Evolutionary conservation across 2,329 filamentous ascomycete species (phyloP).

Genomic region (Apiospora marii): DNA sequence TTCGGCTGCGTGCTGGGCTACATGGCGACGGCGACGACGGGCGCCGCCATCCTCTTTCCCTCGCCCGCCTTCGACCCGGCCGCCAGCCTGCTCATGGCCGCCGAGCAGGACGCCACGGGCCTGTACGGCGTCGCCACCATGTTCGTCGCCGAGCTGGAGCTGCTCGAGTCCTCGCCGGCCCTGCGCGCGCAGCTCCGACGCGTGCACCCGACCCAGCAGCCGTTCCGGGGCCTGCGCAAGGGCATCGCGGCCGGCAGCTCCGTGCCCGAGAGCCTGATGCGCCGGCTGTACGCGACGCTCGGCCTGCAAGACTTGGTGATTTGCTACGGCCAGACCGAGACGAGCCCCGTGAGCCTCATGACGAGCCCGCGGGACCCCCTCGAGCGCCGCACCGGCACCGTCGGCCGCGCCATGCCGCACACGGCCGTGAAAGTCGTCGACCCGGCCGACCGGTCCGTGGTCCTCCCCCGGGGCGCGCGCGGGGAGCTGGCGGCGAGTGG

Average conservation of each 20-base stretch:
- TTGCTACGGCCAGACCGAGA: constrained; percentile 98
- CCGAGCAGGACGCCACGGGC: constrained; percentile 63
- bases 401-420: constrained; percentile 86
- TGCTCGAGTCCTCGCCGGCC: constrained; percentile 61
- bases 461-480: constrained; percentile 69
- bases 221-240: constrained; percentile 67
- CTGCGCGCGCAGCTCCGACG: constrained; percentile 38
- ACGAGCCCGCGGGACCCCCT: constrained; percentile 80
- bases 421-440: constrained; percentile 80
- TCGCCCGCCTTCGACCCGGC: constrained; percentile 85
- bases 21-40: constrained; percentile 88
- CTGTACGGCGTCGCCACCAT: constrained; percentile 94
- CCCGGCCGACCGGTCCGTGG: constrained; percentile 62
- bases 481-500: constrained; percentile 87
- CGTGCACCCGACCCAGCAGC: constrained; percentile 29
- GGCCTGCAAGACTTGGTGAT: constrained; percentile 87
- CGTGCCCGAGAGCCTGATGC: constrained; percentile 86
- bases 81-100: constrained; percentile 69
- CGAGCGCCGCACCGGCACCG: constrained; percentile 74
- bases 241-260: constrained; percentile 89
- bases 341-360: constrained; percentile 80
- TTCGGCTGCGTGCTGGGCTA: constrained; percentile 94
- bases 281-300: constrained; percentile 73
- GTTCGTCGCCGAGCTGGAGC: constrained; percentile 87
- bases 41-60: constrained; percentile 84